phyloP scores from a whole-genome alignment of 345 rosid genomes.

The Balakata baccata region DNA sequence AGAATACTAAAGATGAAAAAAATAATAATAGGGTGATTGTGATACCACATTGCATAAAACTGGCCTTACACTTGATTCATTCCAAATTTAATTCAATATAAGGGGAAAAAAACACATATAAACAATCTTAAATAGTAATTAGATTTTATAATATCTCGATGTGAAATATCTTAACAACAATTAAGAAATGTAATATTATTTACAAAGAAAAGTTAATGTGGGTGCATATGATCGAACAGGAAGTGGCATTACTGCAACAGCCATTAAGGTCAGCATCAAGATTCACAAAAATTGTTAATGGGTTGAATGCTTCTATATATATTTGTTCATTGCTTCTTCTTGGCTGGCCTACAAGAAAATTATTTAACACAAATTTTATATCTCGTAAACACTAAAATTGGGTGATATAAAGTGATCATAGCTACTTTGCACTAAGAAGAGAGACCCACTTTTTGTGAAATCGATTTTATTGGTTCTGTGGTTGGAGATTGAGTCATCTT shows the following conservation, averaged over 20 bases:
- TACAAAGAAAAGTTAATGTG: background rate
- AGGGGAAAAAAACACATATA: too few species aligned
- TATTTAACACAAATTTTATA: background rate
- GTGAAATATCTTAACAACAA: background rate
- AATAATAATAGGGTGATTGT: too few species aligned
- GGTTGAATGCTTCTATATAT: background rate
- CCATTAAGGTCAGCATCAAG: constrained; percentile 28
- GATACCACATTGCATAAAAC: too few species aligned
- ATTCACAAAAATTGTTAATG: background rate
- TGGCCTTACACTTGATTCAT: too few species aligned
- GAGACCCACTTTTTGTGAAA: background rate
- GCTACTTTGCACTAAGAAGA: background rate
- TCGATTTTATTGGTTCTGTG: constrained; percentile 9
- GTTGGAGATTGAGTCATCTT: constrained; percentile 17
- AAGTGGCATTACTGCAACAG: constrained; percentile 21
- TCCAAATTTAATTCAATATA: too few species aligned
- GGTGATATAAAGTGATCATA: background rate
- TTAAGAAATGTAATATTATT: too few species aligned
- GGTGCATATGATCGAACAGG: background rate
- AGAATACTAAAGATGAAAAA: too few species aligned
- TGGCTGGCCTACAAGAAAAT: constrained; percentile 13
- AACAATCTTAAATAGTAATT: too few species aligned
- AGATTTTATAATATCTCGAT: too few species aligned
- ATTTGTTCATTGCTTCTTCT: background rate
- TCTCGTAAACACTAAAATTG: background rate